Conservation (phyloP, 805 yeast genomes). For the Pachysolen tannophilus region DNA sequence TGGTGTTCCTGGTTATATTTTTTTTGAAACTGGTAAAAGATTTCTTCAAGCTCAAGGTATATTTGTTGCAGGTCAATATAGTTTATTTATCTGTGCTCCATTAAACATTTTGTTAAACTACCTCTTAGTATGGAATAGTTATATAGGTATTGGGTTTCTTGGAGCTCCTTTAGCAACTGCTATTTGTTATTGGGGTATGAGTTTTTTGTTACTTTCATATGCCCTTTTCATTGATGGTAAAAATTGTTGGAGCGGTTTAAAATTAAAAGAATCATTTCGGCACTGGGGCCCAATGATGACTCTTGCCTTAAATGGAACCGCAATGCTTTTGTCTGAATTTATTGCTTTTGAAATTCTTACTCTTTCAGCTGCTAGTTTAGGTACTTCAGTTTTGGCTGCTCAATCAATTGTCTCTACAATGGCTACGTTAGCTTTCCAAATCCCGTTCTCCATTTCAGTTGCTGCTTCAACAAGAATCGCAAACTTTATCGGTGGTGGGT, state of each 20-base stretch:
- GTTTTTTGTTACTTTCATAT: constrained; percentile 31
- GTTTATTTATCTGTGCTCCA: constrained; percentile 46
- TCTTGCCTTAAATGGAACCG: constrained; percentile 64
- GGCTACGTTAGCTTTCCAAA: constrained; percentile 59
- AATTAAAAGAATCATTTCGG: constrained; percentile 24
- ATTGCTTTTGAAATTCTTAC: constrained; percentile 72
- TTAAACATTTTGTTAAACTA: constrained; percentile 39
- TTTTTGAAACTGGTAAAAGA: constrained; percentile 49
- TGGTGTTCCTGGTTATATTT: constrained; percentile 49
- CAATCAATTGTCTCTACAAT: constrained; percentile 67
- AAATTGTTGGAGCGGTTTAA: constrained; percentile 28
- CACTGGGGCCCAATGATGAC: constrained; percentile 61
- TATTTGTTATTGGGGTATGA: constrained; percentile 51
- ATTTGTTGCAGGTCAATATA: constrained; percentile 47
- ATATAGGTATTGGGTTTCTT: constrained; percentile 42
- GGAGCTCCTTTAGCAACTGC: constrained; percentile 57
- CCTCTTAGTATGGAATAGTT: constrained; percentile 33
- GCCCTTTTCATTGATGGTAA: constrained; percentile 36
- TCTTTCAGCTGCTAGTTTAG: constrained; percentile 58
- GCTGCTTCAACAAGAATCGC: constrained; percentile 75
- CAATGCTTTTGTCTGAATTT: constrained; percentile 76
- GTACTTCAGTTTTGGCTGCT: constrained; percentile 57
- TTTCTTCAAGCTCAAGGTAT: constrained; percentile 53
- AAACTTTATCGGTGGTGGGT: constrained; percentile 58
- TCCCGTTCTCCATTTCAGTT: constrained; percentile 69